Evolutionary conservation across 306 rosid species (phyloP).

Genomic region (Casuarina cunninghamiana): DNA sequence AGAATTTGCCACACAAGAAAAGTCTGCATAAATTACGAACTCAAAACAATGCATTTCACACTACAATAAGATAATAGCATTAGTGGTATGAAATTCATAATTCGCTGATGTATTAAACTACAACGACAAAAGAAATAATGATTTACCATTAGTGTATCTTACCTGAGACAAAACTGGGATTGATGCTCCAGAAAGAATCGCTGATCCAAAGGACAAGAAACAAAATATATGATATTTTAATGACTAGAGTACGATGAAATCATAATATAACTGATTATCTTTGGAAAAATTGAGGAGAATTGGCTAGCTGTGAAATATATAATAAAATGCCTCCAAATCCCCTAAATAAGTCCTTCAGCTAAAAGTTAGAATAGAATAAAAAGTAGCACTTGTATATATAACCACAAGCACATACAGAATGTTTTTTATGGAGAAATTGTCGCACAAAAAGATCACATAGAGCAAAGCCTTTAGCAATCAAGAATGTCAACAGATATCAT

Average conservation of each 20-base stretch:
- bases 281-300: conserved; percentile 5
- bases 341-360: neutral
- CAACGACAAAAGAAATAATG: conserved; percentile 2
- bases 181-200: conserved; percentile 92
- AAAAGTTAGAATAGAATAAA: neutral
- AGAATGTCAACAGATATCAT: neutral
- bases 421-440: neutral
- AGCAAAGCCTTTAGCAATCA: neutral
- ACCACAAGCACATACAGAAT: conserved; percentile 8
- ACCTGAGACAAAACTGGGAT: conserved; percentile 95
- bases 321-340: conserved; percentile 6
- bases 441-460: neutral
- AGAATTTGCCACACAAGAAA: conserved; percentile 98
- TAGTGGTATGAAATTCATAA: neutral
- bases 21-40: conserved; percentile 59
- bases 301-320: conserved; percentile 9
- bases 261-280: conserved; percentile 15
- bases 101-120: neutral
- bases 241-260: conserved; percentile 3
- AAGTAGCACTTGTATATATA: neutral
- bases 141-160: conserved; percentile 13
- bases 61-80: neutral
- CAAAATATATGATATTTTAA: conserved; percentile 12
- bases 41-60: neutral
- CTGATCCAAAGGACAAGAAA: conserved; percentile 46